A percentile compares a stretch with the other conserved stretches of the same genome.
These are phyloP conservation scores for Posidonia oceanica DNA, from an alignment of 116 monocot genomes.

Conservation along the genomic window DNA sequence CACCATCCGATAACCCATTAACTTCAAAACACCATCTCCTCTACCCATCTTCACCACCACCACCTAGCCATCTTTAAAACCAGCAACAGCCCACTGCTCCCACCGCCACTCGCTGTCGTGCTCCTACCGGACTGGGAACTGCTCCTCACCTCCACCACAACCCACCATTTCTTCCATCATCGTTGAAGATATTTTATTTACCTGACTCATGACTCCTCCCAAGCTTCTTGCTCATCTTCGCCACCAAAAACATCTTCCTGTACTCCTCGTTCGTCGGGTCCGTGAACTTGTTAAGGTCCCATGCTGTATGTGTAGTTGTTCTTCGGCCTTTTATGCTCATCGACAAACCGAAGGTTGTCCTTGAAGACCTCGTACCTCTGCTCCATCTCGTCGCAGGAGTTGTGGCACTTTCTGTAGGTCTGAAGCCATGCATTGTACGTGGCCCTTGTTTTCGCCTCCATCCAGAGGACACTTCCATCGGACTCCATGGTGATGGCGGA, in stretches of 20 bases:
- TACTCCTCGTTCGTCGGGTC: slow-evolving; percentile 60
- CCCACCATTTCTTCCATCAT: too few species aligned
- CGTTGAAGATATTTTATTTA: too few species aligned
- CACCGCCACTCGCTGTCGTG: too few species aligned
- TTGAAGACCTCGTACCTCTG: slow-evolving; percentile 41
- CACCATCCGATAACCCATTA: too few species aligned
- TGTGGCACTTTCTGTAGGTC: slow-evolving; percentile 18
- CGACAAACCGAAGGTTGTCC: slow-evolving; percentile 48
- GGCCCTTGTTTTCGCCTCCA: slow-evolving; percentile 23
- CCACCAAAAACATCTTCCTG: slow-evolving; percentile 20
- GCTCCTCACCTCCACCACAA: too few species aligned
- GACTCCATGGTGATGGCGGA: not conserved
- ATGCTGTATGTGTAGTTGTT: slow-evolving; percentile 20
- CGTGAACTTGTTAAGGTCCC: slow-evolving; percentile 40
- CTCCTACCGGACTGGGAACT: too few species aligned
- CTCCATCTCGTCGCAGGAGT: slow-evolving; percentile 18
- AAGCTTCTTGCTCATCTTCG: not conserved
- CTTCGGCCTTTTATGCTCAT: slow-evolving; percentile 49
- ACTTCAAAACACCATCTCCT: too few species aligned
- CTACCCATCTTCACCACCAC: too few species aligned
- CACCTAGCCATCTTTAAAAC: too few species aligned
- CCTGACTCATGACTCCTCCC: not conserved
- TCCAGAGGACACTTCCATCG: slow-evolving; percentile 1
- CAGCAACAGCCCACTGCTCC: too few species aligned
- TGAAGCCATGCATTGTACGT: slow-evolving; percentile 28